A percentile compares a stretch with the other conserved stretches of the same genome.
These are phyloP conservation scores for Fraxinus pennsylvanica DNA, from an alignment of 257 asterid genomes.

Conservation along the genomic window DNA sequence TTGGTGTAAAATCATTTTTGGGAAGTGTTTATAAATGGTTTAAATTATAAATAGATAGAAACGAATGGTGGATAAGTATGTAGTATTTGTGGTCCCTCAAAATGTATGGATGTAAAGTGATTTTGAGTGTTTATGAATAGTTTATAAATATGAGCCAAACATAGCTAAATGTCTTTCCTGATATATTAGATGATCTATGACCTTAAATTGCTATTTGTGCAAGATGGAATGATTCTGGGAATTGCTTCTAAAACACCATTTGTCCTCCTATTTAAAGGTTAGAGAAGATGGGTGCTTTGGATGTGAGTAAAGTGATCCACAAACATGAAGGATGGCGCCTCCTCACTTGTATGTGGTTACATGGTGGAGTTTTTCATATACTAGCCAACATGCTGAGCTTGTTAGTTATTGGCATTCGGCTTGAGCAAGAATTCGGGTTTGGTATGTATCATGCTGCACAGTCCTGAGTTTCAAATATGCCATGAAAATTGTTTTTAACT, in stretches of 20 bases:
- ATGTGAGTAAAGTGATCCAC: slow-evolving; percentile 69
- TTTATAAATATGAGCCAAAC: too few relatives aligned
- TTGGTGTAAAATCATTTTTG: neutral
- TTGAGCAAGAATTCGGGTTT: slow-evolving; percentile 88
- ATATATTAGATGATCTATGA: slow-evolving; percentile 12
- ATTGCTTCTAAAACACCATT: slow-evolving; percentile 16
- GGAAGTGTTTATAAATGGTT: too few relatives aligned
- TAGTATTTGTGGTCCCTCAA: too few relatives aligned
- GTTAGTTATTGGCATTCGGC: slow-evolving; percentile 76
- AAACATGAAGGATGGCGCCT: slow-evolving; percentile 88
- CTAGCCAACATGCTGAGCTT: slow-evolving; percentile 93
- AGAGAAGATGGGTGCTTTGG: slow-evolving; percentile 87
- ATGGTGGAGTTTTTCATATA: slow-evolving; percentile 85
- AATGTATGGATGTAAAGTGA: too few relatives aligned
- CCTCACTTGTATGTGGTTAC: slow-evolving; percentile 84
- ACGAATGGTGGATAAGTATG: too few relatives aligned
- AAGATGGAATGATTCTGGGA: neutral
- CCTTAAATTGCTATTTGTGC: slow-evolving; percentile 4
- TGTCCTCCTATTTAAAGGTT: slow-evolving; percentile 37
- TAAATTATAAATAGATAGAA: too few relatives aligned
- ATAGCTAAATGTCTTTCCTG: neutral
- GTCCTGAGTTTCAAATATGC: slow-evolving; percentile 4
- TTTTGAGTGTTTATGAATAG: too few relatives aligned
- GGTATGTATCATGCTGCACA: slow-evolving; percentile 42
- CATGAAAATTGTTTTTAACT: neutral